phyloP scores from a whole-genome alignment of 164 flowering plant species.

The Brasenia schreberi region DNA sequence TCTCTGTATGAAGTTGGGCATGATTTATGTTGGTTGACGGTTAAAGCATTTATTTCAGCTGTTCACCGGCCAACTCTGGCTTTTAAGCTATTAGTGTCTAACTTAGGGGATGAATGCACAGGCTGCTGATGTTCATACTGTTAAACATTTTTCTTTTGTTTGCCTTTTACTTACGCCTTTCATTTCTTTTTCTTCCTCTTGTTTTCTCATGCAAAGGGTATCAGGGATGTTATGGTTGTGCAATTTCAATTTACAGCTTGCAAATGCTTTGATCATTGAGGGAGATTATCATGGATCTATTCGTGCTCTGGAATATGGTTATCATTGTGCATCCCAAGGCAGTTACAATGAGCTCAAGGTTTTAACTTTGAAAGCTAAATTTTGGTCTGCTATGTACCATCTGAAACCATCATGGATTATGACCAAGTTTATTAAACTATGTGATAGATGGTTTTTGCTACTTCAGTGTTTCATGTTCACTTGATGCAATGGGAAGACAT shows the following conservation, averaged over 20 bases:
- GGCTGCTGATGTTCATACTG: no score
- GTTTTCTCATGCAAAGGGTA: slow-evolving; percentile 12
- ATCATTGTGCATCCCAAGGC: slow-evolving; percentile 40
- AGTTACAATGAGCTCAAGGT: slow-evolving; percentile 73
- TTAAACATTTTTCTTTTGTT: no score
- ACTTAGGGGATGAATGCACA: no score
- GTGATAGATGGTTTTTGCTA: slow-evolving; percentile 76
- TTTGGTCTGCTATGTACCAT: not conserved
- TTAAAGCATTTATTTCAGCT: no score
- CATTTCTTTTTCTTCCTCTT: not conserved
- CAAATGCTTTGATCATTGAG: slow-evolving; percentile 61
- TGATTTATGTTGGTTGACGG: no score
- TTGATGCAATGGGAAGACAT: slow-evolving; percentile 85
- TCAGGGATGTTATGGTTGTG: slow-evolving; percentile 53
- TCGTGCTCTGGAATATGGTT: slow-evolving; percentile 45
- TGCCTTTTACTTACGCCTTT: no score
- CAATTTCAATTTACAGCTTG: slow-evolving; percentile 85
- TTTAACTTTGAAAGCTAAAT: not conserved
- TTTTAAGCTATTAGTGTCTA: no score
- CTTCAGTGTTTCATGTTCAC: slow-evolving; percentile 72
- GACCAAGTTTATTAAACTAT: not conserved
- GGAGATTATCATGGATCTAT: slow-evolving; percentile 62
- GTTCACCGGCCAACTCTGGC: no score
- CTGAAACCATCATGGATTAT: not conserved
- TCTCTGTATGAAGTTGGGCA: no score